Evolutionary conservation across 768 basidiomycete species (phyloP), one percentile per base, ranked within the genome.

Genomic region (Rhizopogon vesiculosus): DNA sequence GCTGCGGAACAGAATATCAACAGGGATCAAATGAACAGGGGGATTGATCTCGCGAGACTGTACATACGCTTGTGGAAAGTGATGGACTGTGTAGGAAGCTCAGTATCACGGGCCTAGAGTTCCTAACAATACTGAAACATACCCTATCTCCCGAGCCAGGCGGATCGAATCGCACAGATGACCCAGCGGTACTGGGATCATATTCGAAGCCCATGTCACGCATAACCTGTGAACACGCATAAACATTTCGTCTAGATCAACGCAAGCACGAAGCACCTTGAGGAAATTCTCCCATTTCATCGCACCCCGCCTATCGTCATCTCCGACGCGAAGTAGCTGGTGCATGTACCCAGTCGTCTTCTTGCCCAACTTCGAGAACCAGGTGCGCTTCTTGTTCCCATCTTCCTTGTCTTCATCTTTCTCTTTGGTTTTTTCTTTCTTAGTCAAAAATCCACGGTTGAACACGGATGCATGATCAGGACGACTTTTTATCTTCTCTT

Each of bases 201-300:
- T 84, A 85, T 3, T 71, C 70, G 68, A 92, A 92, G 38, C 89
- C 89, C 81, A 92, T 84, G 45, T 87, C 86, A 39, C 75, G 71
- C 89, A 92, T 89, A 39, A 89, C 70, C 89, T 91, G 61, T 8
- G 43, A 35, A 54, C 41, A 40, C 53, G 41, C 8, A 54, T 45
- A 31, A 38, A 53, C 31, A 29, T 55, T 56, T 31, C 52, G 8
- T 40, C 39, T 25, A 1, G 39, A 25, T 31, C 7, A 42, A 35
- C 35, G 19, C 6, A 55, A 9, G 10, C 29, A 25, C 44, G 19
- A 42, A 31, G 52, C 55, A 87, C 91, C 76, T 83, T 87, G 35
- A 91, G 65, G 66, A 93, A 90, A 55, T 81, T 73, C 38, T 91
- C 87, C 91, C 91, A 91, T 57, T 86, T 85, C 85, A 93, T 83